Evolutionary conservation across 805 yeast species (phyloP).

Genomic region (Ogataea philodendri): DNA sequence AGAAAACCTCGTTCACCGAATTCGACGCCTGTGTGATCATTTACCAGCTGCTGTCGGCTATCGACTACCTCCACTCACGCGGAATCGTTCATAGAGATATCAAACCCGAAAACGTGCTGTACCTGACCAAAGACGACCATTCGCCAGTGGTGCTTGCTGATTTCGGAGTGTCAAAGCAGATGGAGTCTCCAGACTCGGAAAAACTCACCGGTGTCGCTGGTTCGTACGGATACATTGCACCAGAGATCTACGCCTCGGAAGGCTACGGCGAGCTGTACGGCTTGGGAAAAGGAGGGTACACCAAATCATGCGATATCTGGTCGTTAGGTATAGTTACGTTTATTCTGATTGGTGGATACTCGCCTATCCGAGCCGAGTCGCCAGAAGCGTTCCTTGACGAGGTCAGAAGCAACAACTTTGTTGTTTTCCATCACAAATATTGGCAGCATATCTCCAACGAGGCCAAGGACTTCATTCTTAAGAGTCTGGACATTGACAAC

Average conservation of each 20-base stretch:
- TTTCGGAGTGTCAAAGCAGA: slow-evolving; percentile 88
- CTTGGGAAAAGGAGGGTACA: slow-evolving; percentile 64
- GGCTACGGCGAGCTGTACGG: slow-evolving; percentile 38
- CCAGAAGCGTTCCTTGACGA: slow-evolving; percentile 79
- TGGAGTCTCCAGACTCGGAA: slow-evolving; percentile 31
- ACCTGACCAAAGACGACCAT: slow-evolving; percentile 55
- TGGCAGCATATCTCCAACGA: slow-evolving; percentile 80
- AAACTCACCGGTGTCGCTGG: slow-evolving; percentile 48
- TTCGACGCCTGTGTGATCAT: slow-evolving; percentile 77
- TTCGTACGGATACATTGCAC: slow-evolving; percentile 95
- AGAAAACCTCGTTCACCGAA: slow-evolving; percentile 83
- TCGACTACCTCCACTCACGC: slow-evolving; percentile 68
- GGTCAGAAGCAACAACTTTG: slow-evolving; percentile 67
- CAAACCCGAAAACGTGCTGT: slow-evolving; percentile 90
- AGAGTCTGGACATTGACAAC: slow-evolving; percentile 69
- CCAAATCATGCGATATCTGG: slow-evolving; percentile 96
- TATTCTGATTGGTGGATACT: slow-evolving; percentile 86
- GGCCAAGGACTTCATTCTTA: slow-evolving; percentile 75
- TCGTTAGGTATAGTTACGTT: slow-evolving; percentile 90
- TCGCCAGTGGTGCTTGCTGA: slow-evolving; percentile 87
- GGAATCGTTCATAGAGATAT: slow-evolving; percentile 92
- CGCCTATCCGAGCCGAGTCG: slow-evolving; percentile 85
- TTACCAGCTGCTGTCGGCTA: slow-evolving; percentile 72
- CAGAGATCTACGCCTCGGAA: slow-evolving; percentile 75
- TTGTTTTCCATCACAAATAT: slow-evolving; percentile 82